Percentiles rank a stretch among this genome's conserved stretches.
Conservation (phyloP, 169 alveolate species). For the Eimeria acervulina region DNA sequence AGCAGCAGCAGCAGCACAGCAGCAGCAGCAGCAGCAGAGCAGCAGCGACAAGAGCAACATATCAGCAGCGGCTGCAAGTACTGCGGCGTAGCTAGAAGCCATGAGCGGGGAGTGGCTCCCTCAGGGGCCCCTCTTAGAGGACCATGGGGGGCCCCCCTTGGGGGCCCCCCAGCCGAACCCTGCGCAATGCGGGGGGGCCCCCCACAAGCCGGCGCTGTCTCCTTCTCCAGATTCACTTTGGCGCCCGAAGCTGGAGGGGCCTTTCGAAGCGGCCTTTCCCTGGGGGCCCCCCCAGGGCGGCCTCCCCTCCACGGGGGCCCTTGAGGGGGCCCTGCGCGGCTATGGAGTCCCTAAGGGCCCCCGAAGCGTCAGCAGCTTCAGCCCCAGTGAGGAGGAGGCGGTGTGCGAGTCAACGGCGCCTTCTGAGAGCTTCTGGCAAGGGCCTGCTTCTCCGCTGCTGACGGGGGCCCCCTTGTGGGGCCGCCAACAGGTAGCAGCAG, state of each 20-base stretch:
- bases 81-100: not conserved
- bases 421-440: slow-evolving; percentile 54
- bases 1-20: not conserved
- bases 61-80: not conserved
- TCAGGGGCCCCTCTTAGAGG: not conserved
- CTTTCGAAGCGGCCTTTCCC: not conserved
- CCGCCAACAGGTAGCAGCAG: not conserved
- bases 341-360: slow-evolving; percentile 25
- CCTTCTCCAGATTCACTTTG: not conserved
- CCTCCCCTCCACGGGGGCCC: not conserved
- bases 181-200: not conserved
- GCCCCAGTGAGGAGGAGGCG: not conserved
- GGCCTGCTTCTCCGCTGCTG: slow-evolving; percentile 36
- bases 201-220: not conserved
- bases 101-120: slow-evolving; percentile 10
- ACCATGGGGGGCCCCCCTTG: not conserved
- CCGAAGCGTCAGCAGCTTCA: slow-evolving; percentile 55
- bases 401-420: slow-evolving; percentile 63
- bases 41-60: not conserved
- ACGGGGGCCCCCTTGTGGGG: slow-evolving; percentile 29
- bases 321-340: not conserved
- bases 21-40: not conserved
- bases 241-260: not conserved
- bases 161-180: not conserved
- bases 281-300: not conserved